A percentile compares a stretch with the other conserved stretches of the same genome.
Evolutionary conservation across 805 yeast species (phyloP).

Genomic region (Candida coquimbonensis): DNA sequence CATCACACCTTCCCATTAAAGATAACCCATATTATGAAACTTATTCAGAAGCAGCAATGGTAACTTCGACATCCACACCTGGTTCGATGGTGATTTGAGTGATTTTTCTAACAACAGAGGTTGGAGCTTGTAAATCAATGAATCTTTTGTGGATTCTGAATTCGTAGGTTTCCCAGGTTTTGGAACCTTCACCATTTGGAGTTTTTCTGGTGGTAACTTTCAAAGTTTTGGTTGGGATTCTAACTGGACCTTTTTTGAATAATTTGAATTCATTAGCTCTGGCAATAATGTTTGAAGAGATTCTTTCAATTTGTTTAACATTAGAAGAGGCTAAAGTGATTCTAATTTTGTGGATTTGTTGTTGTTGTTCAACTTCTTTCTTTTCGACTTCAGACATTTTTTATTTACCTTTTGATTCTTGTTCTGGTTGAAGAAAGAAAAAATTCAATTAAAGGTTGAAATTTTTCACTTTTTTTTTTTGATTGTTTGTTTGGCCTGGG

Average conservation of each 20-base stretch:
- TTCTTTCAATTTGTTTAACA: conserved; percentile 97
- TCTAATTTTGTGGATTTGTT: conserved; percentile 93
- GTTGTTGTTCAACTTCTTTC: conserved; percentile 79
- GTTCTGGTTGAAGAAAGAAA: conserved; percentile 16
- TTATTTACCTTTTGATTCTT: conserved; percentile 36
- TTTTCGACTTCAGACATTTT: conserved; percentile 76
- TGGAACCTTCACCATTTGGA: conserved; percentile 99
- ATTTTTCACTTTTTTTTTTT: conserved; percentile 9
- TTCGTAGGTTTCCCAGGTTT: conserved; percentile 99
- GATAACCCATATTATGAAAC: neutral
- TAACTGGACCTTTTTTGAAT: conserved; percentile 97
- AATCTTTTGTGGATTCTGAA: conserved; percentile 99
- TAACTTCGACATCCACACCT: conserved; percentile 97
- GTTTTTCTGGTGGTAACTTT: conserved; percentile 99
- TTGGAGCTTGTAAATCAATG: conserved; percentile 97
- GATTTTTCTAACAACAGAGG: conserved; percentile 86
- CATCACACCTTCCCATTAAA: neutral
- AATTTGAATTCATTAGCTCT: conserved; percentile 80
- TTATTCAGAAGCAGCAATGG: conserved; percentile 67
- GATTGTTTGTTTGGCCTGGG: neutral
- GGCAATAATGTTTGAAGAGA: conserved; percentile 81
- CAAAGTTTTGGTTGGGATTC: conserved; percentile 99
- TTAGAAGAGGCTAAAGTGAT: conserved; percentile 98
- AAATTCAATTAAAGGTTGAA: neutral
- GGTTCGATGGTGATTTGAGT: conserved; percentile 98